Percentiles rank a stretch among this genome's conserved stretches.
Evolutionary conservation across 805 yeast genomes (phyloP).

Genomic region (Yarrowia bubula): DNA sequence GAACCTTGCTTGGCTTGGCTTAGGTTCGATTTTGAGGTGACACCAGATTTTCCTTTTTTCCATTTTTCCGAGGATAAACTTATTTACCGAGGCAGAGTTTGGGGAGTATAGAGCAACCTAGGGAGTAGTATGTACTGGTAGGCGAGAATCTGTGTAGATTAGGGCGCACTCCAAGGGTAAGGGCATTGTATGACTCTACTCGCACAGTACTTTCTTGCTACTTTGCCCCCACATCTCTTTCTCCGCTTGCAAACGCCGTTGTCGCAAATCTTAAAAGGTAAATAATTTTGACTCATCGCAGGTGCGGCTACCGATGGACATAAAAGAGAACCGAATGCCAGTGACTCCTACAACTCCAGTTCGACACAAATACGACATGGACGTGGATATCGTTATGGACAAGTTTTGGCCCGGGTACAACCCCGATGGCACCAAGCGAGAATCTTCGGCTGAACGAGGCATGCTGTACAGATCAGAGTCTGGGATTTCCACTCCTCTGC

Average conservation of each 20-base stretch:
- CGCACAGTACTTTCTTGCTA: no score
- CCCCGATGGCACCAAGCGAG: slow-evolving; percentile 25
- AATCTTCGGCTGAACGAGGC: slow-evolving; percentile 4
- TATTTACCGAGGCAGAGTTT: slow-evolving; percentile 2
- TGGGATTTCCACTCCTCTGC: slow-evolving; percentile 35
- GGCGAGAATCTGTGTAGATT: no score
- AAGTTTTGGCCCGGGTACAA: slow-evolving; percentile 26
- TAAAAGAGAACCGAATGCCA: slow-evolving; percentile 1
- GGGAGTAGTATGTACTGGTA: no score
- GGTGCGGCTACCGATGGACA: slow-evolving; percentile 14
- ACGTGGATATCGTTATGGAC: slow-evolving; percentile 23
- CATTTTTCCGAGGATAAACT: background rate
- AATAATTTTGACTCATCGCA: slow-evolving; percentile 20
- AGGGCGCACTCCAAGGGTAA: no score
- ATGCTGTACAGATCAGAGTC: slow-evolving; percentile 32
- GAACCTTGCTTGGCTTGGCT: no score
- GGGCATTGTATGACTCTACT: no score
- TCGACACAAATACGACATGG: slow-evolving; percentile 2
- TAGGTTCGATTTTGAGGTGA: background rate
- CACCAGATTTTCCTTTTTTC: background rate
- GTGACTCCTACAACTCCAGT: background rate
- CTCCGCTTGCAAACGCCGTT: slow-evolving; percentile 20
- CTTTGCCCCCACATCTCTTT: slow-evolving; percentile 9
- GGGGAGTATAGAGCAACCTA: background rate
- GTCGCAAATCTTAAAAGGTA: slow-evolving; percentile 16